These are phyloP conservation scores for Debaryomycetaceae sp. DNA, from an alignment of 1,139 yeast genomes.

Conservation along the genomic window DNA sequence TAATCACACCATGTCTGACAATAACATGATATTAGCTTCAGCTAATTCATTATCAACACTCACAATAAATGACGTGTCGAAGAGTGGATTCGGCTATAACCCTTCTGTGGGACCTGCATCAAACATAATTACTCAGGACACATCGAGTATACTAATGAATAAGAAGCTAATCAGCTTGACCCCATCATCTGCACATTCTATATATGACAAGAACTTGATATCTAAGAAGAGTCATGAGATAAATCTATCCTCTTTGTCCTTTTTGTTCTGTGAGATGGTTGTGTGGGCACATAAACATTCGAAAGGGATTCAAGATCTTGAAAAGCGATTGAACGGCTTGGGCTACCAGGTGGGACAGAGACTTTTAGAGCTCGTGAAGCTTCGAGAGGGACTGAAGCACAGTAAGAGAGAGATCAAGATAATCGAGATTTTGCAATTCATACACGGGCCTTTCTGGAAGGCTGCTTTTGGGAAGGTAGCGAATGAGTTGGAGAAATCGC, in stretches of 20 bases:
- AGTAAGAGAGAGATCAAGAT: slow-evolving; percentile 70
- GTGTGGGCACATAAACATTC: slow-evolving; percentile 63
- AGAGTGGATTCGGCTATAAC: slow-evolving; percentile 43
- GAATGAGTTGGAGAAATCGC: slow-evolving; percentile 83
- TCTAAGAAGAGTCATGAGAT: slow-evolving; percentile 66
- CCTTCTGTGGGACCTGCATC: slow-evolving; percentile 43
- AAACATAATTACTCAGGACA: slow-evolving; percentile 35
- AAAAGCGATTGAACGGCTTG: slow-evolving; percentile 65
- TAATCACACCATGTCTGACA: slow-evolving; percentile 23
- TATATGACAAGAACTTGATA: slow-evolving; percentile 64
- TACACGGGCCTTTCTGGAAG: slow-evolving; percentile 81
- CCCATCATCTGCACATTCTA: slow-evolving; percentile 34
- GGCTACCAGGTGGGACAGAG: slow-evolving; percentile 66
- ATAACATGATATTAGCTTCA: slow-evolving; percentile 39
- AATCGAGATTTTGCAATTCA: slow-evolving; percentile 77
- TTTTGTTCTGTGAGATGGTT: slow-evolving; percentile 69
- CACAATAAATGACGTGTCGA: slow-evolving; percentile 31
- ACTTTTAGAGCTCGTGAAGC: slow-evolving; percentile 38
- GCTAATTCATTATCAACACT: slow-evolving; percentile 32
- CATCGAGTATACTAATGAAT: slow-evolving; percentile 31
- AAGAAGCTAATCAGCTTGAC: slow-evolving; percentile 32
- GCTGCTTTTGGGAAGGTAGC: slow-evolving; percentile 79
- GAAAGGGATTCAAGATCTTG: slow-evolving; percentile 74
- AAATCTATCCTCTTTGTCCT: slow-evolving; percentile 63
- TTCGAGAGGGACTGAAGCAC: slow-evolving; percentile 55